Conservation (phyloP, 1,284 basidiomycete species). For the Pholiota adiposa region DNA sequence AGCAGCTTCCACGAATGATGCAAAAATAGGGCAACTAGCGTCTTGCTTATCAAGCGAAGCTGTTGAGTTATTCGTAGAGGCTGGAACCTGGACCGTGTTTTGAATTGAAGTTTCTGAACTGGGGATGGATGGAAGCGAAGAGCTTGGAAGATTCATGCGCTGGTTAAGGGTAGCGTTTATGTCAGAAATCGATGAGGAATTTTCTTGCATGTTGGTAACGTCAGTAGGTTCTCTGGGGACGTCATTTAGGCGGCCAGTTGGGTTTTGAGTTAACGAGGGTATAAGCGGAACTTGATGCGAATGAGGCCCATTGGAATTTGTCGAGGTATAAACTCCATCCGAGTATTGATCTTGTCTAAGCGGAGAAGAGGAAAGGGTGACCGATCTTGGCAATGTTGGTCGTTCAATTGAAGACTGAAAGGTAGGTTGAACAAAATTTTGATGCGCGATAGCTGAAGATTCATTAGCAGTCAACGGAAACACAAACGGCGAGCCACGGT, state of each 20-base stretch:
- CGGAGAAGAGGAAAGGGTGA: conserved; percentile 11
- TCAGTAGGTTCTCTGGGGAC: neutral
- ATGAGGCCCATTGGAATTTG: neutral
- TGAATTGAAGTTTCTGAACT: conserved; percentile 6
- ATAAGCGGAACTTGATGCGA: neutral
- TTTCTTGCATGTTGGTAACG: neutral
- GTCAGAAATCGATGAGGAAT: neutral
- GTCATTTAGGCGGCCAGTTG: neutral
- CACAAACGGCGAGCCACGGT: conserved; percentile 6
- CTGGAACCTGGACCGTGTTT: too few species aligned
- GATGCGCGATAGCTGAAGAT: neutral
- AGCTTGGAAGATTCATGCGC: conserved; percentile 5
- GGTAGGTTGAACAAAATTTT: neutral
- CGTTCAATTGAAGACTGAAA: neutral
- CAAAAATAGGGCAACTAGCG: conserved; percentile 11
- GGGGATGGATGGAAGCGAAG: conserved; percentile 15
- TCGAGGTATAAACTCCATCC: neutral
- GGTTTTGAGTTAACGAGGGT: neutral
- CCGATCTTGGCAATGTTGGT: neutral
- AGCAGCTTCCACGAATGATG: conserved; percentile 40
- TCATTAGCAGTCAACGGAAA: neutral
- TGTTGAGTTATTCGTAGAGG: neutral
- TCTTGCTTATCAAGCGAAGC: neutral
- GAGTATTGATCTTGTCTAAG: conserved; percentile 2
- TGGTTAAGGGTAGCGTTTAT: neutral